A percentile compares a stretch with the other conserved stretches of the same genome.
Conservation (phyloP, 305 asterid genomes). For the Fraxinus angustifolia region DNA sequence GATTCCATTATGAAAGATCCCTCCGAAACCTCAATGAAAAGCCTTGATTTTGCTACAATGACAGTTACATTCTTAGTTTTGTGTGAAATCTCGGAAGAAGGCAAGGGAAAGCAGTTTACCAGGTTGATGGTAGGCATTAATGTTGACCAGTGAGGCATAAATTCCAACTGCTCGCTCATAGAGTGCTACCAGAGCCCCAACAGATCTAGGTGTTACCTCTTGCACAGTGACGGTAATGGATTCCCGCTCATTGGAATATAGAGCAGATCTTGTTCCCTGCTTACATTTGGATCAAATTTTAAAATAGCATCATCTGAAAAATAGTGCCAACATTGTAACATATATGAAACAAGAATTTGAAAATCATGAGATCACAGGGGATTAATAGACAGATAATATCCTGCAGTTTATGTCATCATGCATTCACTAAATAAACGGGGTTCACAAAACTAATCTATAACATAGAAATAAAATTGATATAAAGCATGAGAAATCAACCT, state of each 20-base stretch:
- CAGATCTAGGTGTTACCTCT: conserved; percentile 95
- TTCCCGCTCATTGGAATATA: conserved; percentile 84
- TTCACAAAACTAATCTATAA: background rate
- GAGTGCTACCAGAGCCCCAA: conserved; percentile 92
- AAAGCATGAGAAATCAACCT: conserved; percentile 38
- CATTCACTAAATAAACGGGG: background rate
- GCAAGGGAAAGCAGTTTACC: conserved; percentile 51
- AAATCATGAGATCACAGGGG: conserved; percentile 10
- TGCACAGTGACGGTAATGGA: conserved; percentile 92
- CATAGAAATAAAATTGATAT: background rate
- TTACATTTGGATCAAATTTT: conserved; percentile 20
- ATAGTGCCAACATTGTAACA: background rate
- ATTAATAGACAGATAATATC: conserved; percentile 12
- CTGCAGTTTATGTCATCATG: conserved; percentile 9
- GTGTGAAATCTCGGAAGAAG: conserved; percentile 17
- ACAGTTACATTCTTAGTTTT: background rate
- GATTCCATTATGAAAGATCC: background rate
- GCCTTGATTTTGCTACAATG: conserved; percentile 4
- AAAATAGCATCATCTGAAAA: conserved; percentile 9
- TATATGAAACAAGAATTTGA: background rate
- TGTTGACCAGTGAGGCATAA: conserved; percentile 86
- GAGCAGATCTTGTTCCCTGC: conserved; percentile 96
- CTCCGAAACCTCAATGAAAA: background rate
- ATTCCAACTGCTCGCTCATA: conserved; percentile 98
- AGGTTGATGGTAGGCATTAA: conserved; percentile 98